A percentile compares a stretch with the other conserved stretches of the same genome.
These are phyloP conservation scores for Stagonosporopsis tanaceti DNA, from an alignment of 2,329 filamentous ascomycete species.

Conservation along the genomic window DNA sequence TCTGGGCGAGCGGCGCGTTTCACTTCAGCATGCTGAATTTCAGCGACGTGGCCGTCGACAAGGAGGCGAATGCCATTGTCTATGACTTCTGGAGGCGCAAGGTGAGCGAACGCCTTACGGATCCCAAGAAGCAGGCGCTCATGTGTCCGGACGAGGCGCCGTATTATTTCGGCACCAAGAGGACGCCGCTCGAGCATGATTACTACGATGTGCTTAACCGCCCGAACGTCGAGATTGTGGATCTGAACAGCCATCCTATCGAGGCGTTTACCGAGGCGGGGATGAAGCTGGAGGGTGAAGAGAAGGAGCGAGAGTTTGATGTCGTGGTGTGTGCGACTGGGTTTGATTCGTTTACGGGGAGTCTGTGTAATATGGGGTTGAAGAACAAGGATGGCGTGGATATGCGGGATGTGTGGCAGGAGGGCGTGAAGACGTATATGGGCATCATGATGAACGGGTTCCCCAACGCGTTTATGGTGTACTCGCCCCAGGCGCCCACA, in stretches of 20 bases:
- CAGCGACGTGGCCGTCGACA: conserved; percentile 44
- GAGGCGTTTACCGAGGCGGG: conserved; percentile 58
- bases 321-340: conserved; percentile 59
- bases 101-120: conserved; percentile 47
- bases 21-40: conserved; percentile 46
- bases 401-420: conserved; percentile 49
- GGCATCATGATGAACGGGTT: conserved; percentile 51
- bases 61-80: conserved; percentile 49
- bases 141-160: conserved; percentile 52
- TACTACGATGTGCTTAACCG: conserved; percentile 53
- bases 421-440: conserved; percentile 49
- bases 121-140: conserved; percentile 50
- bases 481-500: conserved; percentile 55
- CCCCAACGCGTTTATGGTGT: conserved; percentile 52
- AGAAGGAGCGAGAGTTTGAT: conserved; percentile 62
- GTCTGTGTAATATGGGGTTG: conserved; percentile 43
- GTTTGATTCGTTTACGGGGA: conserved; percentile 53
- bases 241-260: conserved; percentile 51
- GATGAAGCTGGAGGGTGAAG: conserved; percentile 56
- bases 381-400: conserved; percentile 43
- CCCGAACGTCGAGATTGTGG: conserved; percentile 59
- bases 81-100: conserved; percentile 60
- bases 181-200: conserved; percentile 47
- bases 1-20: conserved; percentile 52
- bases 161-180: conserved; percentile 54